Evolutionary conservation across 2,329 filamentous ascomycete species (phyloP).

Genomic region (Lecanosticta acicola): DNA sequence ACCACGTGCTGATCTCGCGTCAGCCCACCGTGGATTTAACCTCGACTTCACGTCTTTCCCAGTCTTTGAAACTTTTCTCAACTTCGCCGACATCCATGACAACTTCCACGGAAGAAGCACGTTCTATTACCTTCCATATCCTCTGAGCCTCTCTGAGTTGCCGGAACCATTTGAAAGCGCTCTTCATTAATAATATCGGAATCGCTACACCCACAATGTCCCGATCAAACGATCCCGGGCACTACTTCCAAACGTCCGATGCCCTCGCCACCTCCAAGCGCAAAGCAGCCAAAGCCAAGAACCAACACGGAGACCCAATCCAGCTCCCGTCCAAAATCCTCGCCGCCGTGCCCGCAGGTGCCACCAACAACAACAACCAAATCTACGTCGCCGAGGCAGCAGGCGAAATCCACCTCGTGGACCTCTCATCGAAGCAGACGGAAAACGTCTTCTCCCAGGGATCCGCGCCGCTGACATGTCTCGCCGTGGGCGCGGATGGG

Average conservation of each 20-base stretch:
- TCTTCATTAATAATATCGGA: too few species aligned
- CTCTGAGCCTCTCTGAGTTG: too few species aligned
- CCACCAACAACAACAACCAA: conserved; percentile 38
- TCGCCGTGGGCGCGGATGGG: conserved; percentile 54
- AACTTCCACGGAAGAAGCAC: too few species aligned
- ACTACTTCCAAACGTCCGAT: conserved; percentile 86
- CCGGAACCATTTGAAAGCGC: too few species aligned
- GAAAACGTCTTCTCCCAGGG: conserved; percentile 62
- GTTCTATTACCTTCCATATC: too few species aligned
- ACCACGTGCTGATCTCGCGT: background rate
- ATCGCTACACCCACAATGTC: too few species aligned
- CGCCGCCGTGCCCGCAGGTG: conserved; percentile 61
- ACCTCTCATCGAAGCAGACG: conserved; percentile 50
- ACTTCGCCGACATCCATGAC: too few species aligned
- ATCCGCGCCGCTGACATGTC: conserved; percentile 70
- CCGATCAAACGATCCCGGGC: conserved; percentile 64
- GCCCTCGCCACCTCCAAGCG: conserved; percentile 50
- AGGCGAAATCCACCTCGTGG: conserved; percentile 69
- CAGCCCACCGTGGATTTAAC: background rate
- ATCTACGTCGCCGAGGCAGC: conserved; percentile 82
- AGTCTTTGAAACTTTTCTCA: too few species aligned
- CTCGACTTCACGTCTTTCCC: background rate
- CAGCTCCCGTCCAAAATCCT: conserved; percentile 80
- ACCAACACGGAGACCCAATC: conserved; percentile 77
- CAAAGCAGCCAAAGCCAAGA: conserved; percentile 68